phyloP scores from a whole-genome alignment of 345 rosid genomes.

The Moricandia arvensis region DNA sequence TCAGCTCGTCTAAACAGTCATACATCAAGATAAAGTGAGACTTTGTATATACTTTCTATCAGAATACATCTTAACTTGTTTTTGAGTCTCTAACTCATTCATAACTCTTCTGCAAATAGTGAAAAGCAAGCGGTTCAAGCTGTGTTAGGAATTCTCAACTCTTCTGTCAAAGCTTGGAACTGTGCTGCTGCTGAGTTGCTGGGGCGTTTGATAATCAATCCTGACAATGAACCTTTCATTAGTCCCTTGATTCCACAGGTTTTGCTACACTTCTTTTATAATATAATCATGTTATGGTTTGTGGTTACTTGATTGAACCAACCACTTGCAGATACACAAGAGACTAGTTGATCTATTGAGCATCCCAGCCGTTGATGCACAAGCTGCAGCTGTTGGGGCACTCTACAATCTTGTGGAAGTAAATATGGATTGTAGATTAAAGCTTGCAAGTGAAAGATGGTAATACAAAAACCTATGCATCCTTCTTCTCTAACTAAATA shows the following conservation, averaged over 20 bases:
- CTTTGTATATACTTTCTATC: neutral
- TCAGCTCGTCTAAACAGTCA: constrained; percentile 81
- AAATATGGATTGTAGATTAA: constrained; percentile 94
- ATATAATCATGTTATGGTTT: neutral
- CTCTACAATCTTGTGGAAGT: constrained; percentile 93
- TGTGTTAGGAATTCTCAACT: constrained; percentile 77
- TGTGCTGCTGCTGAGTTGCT: constrained; percentile 93
- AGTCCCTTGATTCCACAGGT: constrained; percentile 90
- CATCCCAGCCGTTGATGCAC: constrained; percentile 74
- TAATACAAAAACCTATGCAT: constrained; percentile 18
- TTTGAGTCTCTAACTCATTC: constrained; percentile 7
- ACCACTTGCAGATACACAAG: constrained; percentile 71
- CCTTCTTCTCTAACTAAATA: neutral
- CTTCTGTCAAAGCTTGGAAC: constrained; percentile 84
- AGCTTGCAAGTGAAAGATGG: constrained; percentile 98
- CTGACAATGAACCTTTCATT: constrained; percentile 93
- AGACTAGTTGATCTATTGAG: constrained; percentile 88
- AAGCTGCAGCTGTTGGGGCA: constrained; percentile 97
- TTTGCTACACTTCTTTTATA: neutral
- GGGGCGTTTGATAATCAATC: constrained; percentile 94
- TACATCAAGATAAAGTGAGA: constrained; percentile 81
- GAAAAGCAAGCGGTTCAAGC: constrained; percentile 93
- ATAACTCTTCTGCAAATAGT: constrained; percentile 44
- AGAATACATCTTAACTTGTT: constrained; percentile 15
- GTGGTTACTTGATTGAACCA: constrained; percentile 1